Base-by-base conservation (phyloP, 1,284 basidiomycete species). In the Boletus mariae region DNA sequence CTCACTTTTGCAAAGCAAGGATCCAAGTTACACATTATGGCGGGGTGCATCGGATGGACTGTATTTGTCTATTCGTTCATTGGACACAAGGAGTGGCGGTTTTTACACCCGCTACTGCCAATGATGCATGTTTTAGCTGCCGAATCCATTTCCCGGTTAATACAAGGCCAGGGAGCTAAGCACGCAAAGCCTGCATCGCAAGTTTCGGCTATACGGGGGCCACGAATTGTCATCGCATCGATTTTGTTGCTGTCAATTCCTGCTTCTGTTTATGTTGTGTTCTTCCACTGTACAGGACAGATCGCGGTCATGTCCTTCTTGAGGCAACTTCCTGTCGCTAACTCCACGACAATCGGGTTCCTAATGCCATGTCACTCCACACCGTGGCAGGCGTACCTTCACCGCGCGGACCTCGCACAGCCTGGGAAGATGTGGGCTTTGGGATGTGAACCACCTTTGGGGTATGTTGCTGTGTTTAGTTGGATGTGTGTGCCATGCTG, bases 361-460 rank as follows among this genome's bases (percentile, higher is more conserved):
- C 73, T 98, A 17, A 96, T 94, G 91, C 97, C 97, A 3, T 99
- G 97, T 61, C 97, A 99, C 73, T 97, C 94, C n/a, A 94, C 90
- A 0, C 96, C 96, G 3, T 96, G 94, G 78, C 90, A 94, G 64
- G 87, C 93, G 5, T 90, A 94, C 70, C 71, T 99, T 20, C 96
- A 99, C 66, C 75, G 82, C 31, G 71, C 76, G 12, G 76, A 85
- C 38, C 74, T 87, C 10, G 76, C 78, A 11, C 62, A 73, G 28
- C 70, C 66, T 1, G 81, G 79, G 23, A 69, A 71, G 51, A 69
- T 88, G 57, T 98, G 94, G 93, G 84, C 89, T 43, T 66, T 98
- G 28, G 89, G 90, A 4, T 98, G 95, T 64, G 94, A 97, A 63
- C 95, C 95, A 2, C 94, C 94, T 0, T 69, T 94, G 1, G 71